Percentiles rank a stretch among this genome's conserved stretches.
Evolutionary conservation across 306 rosid genomes (phyloP).

Genomic region (Cucumis cinereus): DNA sequence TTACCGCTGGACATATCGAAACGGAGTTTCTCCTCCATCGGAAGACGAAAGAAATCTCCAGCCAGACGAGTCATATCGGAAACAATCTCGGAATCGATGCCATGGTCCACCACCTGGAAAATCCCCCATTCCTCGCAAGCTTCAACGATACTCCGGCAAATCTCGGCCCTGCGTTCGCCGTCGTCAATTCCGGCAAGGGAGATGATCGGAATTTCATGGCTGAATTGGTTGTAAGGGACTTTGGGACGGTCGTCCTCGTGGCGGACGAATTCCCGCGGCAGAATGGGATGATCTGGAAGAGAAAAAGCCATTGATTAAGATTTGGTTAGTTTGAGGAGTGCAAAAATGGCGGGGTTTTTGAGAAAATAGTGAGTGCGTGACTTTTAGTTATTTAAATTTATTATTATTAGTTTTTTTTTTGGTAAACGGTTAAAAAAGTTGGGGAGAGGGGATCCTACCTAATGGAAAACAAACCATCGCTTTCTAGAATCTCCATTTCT

Average conservation of each 20-base stretch:
- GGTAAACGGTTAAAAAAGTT: no score
- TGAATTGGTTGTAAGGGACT: conserved; percentile 64
- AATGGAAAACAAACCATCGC: no score
- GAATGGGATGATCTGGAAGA: neutral
- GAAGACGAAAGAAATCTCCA: conserved; percentile 49
- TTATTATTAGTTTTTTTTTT: no score
- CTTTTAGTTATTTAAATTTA: no score
- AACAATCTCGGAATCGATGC: conserved; percentile 37
- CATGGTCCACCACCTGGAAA: conserved; percentile 79
- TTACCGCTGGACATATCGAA: conserved; percentile 90
- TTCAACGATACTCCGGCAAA: conserved; percentile 46
- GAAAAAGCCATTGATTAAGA: neutral
- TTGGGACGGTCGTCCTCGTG: conserved; percentile 85
- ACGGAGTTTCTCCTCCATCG: conserved; percentile 71
- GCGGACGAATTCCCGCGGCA: conserved; percentile 30
- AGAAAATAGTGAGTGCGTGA: no score
- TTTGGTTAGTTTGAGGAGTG: neutral
- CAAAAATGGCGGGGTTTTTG: no score
- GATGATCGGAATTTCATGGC: conserved; percentile 65
- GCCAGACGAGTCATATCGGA: conserved; percentile 57
- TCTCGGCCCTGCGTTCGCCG: conserved; percentile 33
- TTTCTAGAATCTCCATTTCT: no score
- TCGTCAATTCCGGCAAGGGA: conserved; percentile 69
- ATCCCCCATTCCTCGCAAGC: conserved; percentile 92
- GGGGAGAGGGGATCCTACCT: neutral